Percentiles rank a stretch among this genome's conserved stretches.
phyloP scores from a whole-genome alignment of 164 flowering plant species.

The Tetracentron sinense region DNA sequence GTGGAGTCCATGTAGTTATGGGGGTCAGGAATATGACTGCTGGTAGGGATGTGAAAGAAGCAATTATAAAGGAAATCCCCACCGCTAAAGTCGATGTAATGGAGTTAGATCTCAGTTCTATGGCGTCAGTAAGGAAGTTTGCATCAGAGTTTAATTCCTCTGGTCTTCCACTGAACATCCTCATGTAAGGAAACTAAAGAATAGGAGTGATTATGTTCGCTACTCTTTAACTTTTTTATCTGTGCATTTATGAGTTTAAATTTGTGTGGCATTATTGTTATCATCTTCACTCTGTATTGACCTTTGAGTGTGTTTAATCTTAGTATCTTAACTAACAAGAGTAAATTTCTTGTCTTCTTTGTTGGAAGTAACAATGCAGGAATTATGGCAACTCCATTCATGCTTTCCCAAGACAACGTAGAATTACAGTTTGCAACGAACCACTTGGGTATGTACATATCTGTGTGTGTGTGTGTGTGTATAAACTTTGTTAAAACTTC shows the following conservation, averaged over 20 bases:
- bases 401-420: slow-evolving; percentile 58
- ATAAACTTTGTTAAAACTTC: no score
- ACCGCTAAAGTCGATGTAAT: slow-evolving; percentile 62
- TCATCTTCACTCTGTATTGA: neutral
- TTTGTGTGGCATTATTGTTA: neutral
- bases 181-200: slow-evolving; percentile 47
- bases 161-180: slow-evolving; percentile 57
- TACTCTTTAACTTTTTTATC: neutral
- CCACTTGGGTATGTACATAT: slow-evolving; percentile 57
- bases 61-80: slow-evolving; percentile 50
- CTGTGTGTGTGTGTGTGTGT: no score
- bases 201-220: neutral
- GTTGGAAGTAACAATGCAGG: slow-evolving; percentile 77
- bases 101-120: slow-evolving; percentile 74
- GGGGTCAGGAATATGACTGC: slow-evolving; percentile 61
- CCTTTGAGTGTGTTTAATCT: no score
- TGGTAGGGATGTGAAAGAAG: slow-evolving; percentile 48
- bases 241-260: neutral
- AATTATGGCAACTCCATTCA: slow-evolving; percentile 53
- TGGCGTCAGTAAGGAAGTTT: slow-evolving; percentile 65
- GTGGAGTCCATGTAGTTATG: slow-evolving; percentile 71
- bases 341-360: slow-evolving; percentile 10
- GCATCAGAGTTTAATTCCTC: slow-evolving; percentile 47
- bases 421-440: slow-evolving; percentile 81
- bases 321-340: no score